Evolutionary conservation across 176 grass and related monocot genomes (phyloP), one percentile per base, ranked within the genome.

Genomic region (Panicum miliaceum): DNA sequence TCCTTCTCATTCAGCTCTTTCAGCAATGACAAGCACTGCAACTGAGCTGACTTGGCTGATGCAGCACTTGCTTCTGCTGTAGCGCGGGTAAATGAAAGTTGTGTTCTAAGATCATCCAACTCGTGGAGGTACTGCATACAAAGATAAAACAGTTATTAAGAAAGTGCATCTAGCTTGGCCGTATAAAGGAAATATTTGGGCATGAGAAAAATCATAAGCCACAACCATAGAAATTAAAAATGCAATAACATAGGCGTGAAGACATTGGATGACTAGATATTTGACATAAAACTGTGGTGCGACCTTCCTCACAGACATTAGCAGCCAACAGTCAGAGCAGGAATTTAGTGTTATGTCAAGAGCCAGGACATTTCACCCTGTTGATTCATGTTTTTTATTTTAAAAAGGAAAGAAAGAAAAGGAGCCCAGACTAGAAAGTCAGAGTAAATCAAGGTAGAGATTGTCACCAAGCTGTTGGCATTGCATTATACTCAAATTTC

Each of bases 1-100:
- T 88, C 81, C 73, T 93, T 95, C 75, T 98, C 96, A 58, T 93
- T 89, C 62, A 98, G 68, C 52, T 98, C 93, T 90, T 83, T 89
- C 61, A 93, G 77, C 51, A 93, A 84, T 42, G 71, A 81, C 38
- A 90, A 59, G 79, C 90, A 94, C 45, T 94, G 92, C 38, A 82
- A 50, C 86, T 92, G 81, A 29, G 95, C 90, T 64, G 86, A 92
- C 60, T 91, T 80, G 18, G 95, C 95, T 48, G 92, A 92, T 89
- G 81, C 86, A 83, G 78, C 88, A 86, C 92, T 97, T 34, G 88
- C 90, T 68, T 94, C 95, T 58, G 95, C 92, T 34, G 89, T 94
- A 53, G 88, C 92, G 75, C 53, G 92, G 27, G 90, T 97, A 47
- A 84, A 54, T 26, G 86, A 91, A 12, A 97, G 56, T 65, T 90